phyloP scores from a whole-genome alignment of 1,139 yeast genomes.

The Geotrichum europaeum region DNA sequence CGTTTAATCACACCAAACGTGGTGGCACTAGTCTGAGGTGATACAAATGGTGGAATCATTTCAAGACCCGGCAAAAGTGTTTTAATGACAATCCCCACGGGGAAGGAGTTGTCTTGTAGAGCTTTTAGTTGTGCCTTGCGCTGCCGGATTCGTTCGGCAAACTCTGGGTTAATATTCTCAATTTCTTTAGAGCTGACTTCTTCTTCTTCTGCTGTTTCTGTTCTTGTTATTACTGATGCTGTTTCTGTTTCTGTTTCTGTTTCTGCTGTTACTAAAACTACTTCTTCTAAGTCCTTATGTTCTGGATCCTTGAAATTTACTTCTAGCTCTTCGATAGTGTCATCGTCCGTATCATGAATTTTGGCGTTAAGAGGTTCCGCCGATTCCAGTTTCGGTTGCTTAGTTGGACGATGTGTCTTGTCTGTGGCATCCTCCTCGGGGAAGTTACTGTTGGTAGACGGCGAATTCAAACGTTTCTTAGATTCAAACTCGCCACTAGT shows the following conservation, averaged over 20 bases:
- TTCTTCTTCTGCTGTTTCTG: slow-evolving; percentile 1
- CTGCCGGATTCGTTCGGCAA: slow-evolving; percentile 4
- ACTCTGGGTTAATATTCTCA: background rate
- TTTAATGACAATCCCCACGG: slow-evolving; percentile 11
- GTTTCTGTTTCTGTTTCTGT: background rate
- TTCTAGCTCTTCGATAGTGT: background rate
- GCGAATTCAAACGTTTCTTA: background rate
- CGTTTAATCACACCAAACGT: slow-evolving; percentile 3
- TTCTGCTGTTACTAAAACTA: background rate
- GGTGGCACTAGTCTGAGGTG: slow-evolving; percentile 1
- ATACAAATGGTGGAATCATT: slow-evolving; percentile 6
- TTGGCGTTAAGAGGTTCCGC: background rate
- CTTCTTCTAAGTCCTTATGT: background rate
- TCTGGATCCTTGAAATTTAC: background rate
- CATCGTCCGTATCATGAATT: background rate
- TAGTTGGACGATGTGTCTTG: background rate
- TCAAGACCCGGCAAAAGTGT: slow-evolving; percentile 3
- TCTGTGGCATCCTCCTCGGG: background rate
- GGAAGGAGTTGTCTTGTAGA: background rate
- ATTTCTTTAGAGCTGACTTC: background rate
- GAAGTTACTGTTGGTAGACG: background rate
- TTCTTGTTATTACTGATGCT: background rate
- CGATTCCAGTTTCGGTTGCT: background rate
- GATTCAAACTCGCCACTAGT: background rate
- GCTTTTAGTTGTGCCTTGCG: slow-evolving; percentile 12